Conservation (phyloP, 2,329 filamentous ascomycete genomes). For the Phyllosticta citribraziliensis region DNA sequence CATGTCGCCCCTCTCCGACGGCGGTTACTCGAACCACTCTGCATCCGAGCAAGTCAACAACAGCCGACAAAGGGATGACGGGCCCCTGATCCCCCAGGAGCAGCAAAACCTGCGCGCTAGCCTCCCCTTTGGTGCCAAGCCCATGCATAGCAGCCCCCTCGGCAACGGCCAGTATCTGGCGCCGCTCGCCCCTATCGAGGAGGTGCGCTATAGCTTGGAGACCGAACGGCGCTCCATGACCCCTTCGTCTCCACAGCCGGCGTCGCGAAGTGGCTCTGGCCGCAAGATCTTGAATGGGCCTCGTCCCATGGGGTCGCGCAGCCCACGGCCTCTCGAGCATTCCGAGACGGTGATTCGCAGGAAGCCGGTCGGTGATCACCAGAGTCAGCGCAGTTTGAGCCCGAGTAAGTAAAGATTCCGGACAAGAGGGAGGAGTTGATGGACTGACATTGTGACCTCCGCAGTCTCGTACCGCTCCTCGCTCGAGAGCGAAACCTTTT, state of each 20-base stretch:
- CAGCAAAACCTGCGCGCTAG: conserved; percentile 1
- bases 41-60: conserved; percentile 25
- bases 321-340: conserved; percentile 38
- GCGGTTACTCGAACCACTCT: conserved; percentile 28
- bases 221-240: conserved; percentile 24
- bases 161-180: conserved; percentile 28
- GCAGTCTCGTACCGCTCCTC: conserved; percentile 21
- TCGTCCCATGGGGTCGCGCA: conserved; percentile 36
- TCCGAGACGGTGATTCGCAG: conserved; percentile 42
- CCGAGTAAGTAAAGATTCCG: conserved; percentile 17
- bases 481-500: conserved; percentile 27
- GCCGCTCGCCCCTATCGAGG: conserved; percentile 41
- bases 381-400: not conserved
- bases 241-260: not conserved
- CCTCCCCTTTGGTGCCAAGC: conserved; percentile 14
- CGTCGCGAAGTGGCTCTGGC: conserved; percentile 15
- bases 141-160: conserved; percentile 29
- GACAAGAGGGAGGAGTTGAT: not conserved
- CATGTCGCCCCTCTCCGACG: conserved; percentile 28
- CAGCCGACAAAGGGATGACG: conserved; percentile 44
- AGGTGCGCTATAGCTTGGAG: conserved; percentile 41
- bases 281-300: conserved; percentile 34
- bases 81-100: conserved; percentile 44
- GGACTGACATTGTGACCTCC: not conserved
- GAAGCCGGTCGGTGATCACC: conserved; percentile 20